Evolutionary conservation across 805 yeast genomes (phyloP), one percentile per base, ranked within the genome.

Genomic region (Saturnispora sekii): DNA sequence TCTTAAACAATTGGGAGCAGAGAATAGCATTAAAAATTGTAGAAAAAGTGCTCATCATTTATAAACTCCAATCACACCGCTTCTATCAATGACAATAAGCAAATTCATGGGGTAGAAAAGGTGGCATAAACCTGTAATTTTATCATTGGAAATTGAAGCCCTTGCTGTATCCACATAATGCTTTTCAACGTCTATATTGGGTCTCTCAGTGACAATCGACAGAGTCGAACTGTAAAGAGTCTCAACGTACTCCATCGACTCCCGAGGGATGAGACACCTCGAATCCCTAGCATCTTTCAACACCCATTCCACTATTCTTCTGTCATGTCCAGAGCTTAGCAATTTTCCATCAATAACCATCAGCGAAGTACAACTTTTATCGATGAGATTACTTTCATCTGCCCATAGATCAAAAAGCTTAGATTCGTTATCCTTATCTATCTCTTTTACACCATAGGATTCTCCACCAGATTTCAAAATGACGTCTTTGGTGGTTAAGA

Each of bases 81-180:
- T 70, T 45, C 86, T 64, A 52, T 84, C 94, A 2, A 66, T 86
- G 2, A 83, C 69, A 3, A 84, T 63, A 2, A 84, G 58, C 77
- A 84, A 72, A 35, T 73, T 76, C 37, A 51, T 49, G 6, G 56
- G 56, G 4, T 28, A 10, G 3, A 11, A n/a, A 5, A 47, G 4
- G 14, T 39, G 17, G 10, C 43, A 30, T 4, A 52, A 14, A 5
- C 40, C 41, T 5, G 35, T 44, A 2, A 51, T 41, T 11, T 32
- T 38, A 29, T 51, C 54, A 11, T 16, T 17, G 4, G 43, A 39
- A 7, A 37, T n/a, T 30, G n/a, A 30, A 3, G 6, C 31, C 10
- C 6, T 35, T 21, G 15, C 41, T 33, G 49, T 21, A 26, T 37
- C 43, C 34, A 44, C 35, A 35, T 9, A 17, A 5, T n/a, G 35